Conservation (phyloP, 225 moss, liverwort and hornwort species). For the Pleurozium schreberi region DNA sequence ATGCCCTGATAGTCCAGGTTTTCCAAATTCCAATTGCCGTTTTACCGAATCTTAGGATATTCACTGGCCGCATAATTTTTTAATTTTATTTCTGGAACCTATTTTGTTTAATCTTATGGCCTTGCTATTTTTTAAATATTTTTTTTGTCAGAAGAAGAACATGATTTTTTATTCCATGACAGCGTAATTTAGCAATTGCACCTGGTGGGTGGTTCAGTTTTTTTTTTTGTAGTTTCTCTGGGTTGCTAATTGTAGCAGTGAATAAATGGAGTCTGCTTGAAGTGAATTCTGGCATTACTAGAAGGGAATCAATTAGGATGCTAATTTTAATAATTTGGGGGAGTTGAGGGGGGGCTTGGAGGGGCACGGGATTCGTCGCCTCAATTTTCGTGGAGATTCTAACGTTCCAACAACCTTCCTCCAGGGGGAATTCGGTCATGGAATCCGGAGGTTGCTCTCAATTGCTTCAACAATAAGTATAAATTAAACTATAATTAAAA, state of each 20-base stretch:
- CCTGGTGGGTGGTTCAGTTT: neutral
- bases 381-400: neutral
- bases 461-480: neutral
- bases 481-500: too few relatives aligned
- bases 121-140: neutral
- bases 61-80: too few relatives aligned
- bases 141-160: neutral
- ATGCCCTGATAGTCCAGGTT: too few relatives aligned
- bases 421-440: neutral
- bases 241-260: neutral
- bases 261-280: neutral
- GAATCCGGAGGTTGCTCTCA: neutral
- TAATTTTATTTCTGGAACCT: neutral
- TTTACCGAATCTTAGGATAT: neutral
- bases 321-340: neutral
- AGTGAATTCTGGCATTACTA: neutral
- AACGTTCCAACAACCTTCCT: too few relatives aligned
- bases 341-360: neutral
- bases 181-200: neutral
- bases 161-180: neutral
- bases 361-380: neutral
- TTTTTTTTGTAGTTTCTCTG: too few relatives aligned
- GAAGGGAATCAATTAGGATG: too few relatives aligned
- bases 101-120: too few relatives aligned
- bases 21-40: neutral